These are phyloP conservation scores for Phytophthora capsici DNA, from an alignment of 352 stramenopile genomes.

Conservation along the genomic window DNA sequence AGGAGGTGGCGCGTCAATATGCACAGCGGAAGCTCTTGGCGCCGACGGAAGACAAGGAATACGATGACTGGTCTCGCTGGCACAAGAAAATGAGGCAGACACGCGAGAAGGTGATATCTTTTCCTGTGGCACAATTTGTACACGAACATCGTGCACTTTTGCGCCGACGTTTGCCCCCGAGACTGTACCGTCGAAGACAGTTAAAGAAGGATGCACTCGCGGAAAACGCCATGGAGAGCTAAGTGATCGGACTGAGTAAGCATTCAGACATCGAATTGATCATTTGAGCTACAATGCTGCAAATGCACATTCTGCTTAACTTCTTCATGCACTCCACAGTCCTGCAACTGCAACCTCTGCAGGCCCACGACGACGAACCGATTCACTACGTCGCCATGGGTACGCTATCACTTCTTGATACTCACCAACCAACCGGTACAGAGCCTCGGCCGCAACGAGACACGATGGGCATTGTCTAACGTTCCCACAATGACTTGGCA, in stretches of 20 bases:
- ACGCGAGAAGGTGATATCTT: conserved; percentile 33
- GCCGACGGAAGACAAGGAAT: conserved; percentile 34
- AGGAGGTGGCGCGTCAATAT: conserved; percentile 55
- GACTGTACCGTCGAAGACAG: conserved; percentile 27
- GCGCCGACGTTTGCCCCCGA: conserved; percentile 33
- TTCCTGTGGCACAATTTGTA: conserved; percentile 43
- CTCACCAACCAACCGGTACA: conserved; percentile 56
- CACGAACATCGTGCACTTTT: conserved; percentile 39
- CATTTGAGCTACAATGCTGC: too few species aligned
- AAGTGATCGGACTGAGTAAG: too few species aligned
- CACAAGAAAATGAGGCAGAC: conserved; percentile 20
- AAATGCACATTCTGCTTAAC: too few species aligned
- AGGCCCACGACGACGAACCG: conserved; percentile 23
- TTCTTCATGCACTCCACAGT: too few species aligned
- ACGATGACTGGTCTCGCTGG: conserved; percentile 44
- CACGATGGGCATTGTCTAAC: conserved; percentile 62
- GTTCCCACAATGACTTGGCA: conserved; percentile 64
- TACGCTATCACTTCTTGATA: conserved; percentile 14
- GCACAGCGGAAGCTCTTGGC: conserved; percentile 56
- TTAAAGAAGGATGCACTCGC: too few species aligned
- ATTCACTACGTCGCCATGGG: conserved; percentile 29
- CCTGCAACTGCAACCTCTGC: too few species aligned
- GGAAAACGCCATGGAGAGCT: too few species aligned
- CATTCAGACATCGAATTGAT: too few species aligned
- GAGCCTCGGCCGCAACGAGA: conserved; percentile 46